Base-by-base conservation (phyloP, 768 basidiomycete genomes). In the Hypsizygus marmoreus region DNA sequence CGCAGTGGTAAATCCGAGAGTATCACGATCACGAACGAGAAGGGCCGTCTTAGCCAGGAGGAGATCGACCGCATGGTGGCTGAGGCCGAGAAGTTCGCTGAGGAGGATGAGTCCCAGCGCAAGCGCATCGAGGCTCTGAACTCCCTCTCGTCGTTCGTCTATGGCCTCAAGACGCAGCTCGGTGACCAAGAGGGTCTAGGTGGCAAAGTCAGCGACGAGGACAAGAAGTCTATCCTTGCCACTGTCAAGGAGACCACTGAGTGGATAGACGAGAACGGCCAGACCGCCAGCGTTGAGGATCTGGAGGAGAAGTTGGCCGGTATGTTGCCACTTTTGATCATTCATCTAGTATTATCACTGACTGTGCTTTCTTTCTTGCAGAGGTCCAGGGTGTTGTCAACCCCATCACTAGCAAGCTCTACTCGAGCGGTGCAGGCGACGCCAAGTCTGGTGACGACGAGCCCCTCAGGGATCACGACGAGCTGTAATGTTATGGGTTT, bases 11-110 rank as follows among this genome's bases (percentile, higher is more conserved):
- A 94, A 69, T 84, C 86, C 0, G 84, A 88, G 67, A 86, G 83
- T 32, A 91, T 95, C 67, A 94, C 91, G 29, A 97, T 97, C 72
- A 94, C 83, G 57, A 97, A 97, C 71, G 92, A 95, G 68, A 95
- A 94, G 75, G 93, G 91, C 34, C 90, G 95, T 72, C 82, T 93
- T 17, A 80, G 75, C 36, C 84, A 87, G 55, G 91, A 92, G 50
- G 90, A 97, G 50, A 95, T 97, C 51, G 94, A 97, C 61, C 89
- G 92, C 50, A 97, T 95, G 94, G 89, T 97, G 45, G 81, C 75
- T 23, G 94, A 97, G 58, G 93, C 92, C 4, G 93, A 97, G 77
- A 85, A 93, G 60, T 95, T 90, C 56, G 87, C 88, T 6, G 56
- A 59, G 26, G 58, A 57, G 68, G 90, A 91, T 47, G 89, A 80